Conservation (phyloP, 106 monocot species). For the Allium fistulosum region DNA sequence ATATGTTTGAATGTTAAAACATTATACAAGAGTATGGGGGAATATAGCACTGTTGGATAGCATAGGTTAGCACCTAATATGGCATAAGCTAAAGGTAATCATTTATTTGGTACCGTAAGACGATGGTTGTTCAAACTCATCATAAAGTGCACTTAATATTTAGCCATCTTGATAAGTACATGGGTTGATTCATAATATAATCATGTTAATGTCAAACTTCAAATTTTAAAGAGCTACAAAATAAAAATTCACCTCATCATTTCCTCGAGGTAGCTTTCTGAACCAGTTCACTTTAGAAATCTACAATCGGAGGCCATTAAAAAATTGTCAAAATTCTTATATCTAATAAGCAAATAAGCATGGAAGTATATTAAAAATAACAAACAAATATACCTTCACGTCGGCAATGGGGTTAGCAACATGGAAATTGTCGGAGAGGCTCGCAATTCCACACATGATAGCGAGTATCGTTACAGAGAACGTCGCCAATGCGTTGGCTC, state of each 20-base stretch:
- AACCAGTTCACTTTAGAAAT: slow-evolving; percentile 88
- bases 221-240: background rate
- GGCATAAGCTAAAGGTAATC: too few relatives aligned
- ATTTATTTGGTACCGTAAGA: too few relatives aligned
- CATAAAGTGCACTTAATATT: too few relatives aligned
- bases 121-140: too few relatives aligned
- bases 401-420: slow-evolving; percentile 46
- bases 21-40: too few relatives aligned
- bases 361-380: background rate
- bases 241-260: slow-evolving; percentile 59
- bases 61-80: too few relatives aligned
- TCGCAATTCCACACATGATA: slow-evolving; percentile 65
- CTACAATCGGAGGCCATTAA: slow-evolving; percentile 9
- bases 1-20: too few relatives aligned
- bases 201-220: too few relatives aligned
- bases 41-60: too few relatives aligned
- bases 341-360: background rate
- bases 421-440: slow-evolving; percentile 80
- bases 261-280: slow-evolving; percentile 69
- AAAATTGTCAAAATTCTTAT: background rate
- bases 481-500: slow-evolving; percentile 64
- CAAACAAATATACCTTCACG: slow-evolving; percentile 1
- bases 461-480: slow-evolving; percentile 71
- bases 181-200: too few relatives aligned
- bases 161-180: too few relatives aligned